phyloP scores from a whole-genome alignment of 805 yeast species.

The Sugiyamaella lignohabitans region DNA sequence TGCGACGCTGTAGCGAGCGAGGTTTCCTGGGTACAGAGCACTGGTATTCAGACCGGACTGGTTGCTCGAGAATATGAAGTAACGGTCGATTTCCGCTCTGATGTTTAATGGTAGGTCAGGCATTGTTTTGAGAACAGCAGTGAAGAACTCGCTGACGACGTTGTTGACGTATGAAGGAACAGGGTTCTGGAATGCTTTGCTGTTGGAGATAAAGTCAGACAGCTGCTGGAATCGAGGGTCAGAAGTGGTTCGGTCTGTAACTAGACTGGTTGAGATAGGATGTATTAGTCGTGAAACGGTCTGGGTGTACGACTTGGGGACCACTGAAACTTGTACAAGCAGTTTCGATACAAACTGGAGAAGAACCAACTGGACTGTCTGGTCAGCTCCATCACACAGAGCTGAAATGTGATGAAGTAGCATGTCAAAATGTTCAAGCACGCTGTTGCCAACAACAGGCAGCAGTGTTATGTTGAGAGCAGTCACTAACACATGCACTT shows the following conservation, averaged over 20 bases:
- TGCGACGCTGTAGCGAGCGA: conserved; percentile 54
- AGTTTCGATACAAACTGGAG: conserved; percentile 12
- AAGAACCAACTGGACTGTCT: conserved; percentile 6
- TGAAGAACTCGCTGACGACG: conserved; percentile 43
- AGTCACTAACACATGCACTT: conserved; percentile 40
- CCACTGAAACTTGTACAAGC: conserved; percentile 7
- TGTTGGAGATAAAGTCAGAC: conserved; percentile 20
- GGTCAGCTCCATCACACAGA: not conserved
- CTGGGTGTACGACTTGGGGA: conserved; percentile 7
- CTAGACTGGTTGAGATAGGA: not conserved
- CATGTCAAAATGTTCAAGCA: conserved; percentile 41
- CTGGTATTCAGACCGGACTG: conserved; percentile 42
- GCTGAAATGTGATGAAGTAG: conserved; percentile 25
- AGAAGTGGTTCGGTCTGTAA: conserved; percentile 3
- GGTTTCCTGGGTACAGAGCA: conserved; percentile 61
- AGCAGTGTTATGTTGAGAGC: conserved; percentile 43
- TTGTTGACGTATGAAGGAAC: conserved; percentile 3
- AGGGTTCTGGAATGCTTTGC: conserved; percentile 15
- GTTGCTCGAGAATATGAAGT: conserved; percentile 32
- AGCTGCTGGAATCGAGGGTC: not conserved
- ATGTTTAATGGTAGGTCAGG: conserved; percentile 53
- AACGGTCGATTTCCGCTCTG: conserved; percentile 51
- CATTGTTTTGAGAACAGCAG: conserved; percentile 41
- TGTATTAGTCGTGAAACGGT: conserved; percentile 7
- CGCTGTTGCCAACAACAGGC: conserved; percentile 39